These are phyloP conservation scores for Hygrophoropsis aurantiaca DNA, from an alignment of 768 basidiomycete species.

Conservation along the genomic window DNA sequence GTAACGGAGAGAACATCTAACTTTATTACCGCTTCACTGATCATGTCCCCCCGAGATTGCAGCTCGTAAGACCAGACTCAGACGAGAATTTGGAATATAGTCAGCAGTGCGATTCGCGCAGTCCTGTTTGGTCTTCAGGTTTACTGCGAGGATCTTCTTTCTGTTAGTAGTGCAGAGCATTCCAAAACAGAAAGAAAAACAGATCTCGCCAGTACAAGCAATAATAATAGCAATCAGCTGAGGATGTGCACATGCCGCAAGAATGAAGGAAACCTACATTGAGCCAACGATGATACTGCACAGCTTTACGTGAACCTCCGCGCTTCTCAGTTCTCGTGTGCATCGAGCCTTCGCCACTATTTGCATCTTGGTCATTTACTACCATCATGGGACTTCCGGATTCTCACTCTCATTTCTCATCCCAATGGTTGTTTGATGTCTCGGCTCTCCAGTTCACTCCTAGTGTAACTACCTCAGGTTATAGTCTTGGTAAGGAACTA, in stretches of 20 bases:
- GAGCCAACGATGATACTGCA: slow-evolving; percentile 1
- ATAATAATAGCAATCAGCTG: slow-evolving; percentile 10
- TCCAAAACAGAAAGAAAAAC: too few relatives aligned
- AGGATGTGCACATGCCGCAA: neutral
- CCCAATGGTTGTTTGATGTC: slow-evolving; percentile 75
- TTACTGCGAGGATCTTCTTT: too few relatives aligned
- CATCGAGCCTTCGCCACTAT: neutral
- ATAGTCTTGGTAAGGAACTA: slow-evolving; percentile 61
- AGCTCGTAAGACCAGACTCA: neutral
- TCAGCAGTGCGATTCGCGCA: too few relatives aligned
- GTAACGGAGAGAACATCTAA: slow-evolving; percentile 14
- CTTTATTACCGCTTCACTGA: slow-evolving; percentile 13
- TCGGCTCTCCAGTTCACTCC: slow-evolving; percentile 60
- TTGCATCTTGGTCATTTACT: neutral
- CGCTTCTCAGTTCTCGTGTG: neutral
- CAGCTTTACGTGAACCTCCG: slow-evolving; percentile 8
- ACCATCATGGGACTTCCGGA: slow-evolving; percentile 19
- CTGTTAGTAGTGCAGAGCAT: too few relatives aligned
- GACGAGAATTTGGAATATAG: too few relatives aligned
- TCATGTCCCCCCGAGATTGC: slow-evolving; percentile 13
- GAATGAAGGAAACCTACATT: neutral
- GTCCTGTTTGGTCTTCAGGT: too few relatives aligned
- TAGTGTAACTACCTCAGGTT: slow-evolving; percentile 45
- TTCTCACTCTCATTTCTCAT: slow-evolving; percentile 19
- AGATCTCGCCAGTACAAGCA: too few relatives aligned